These are phyloP conservation scores for Carex parvula DNA, from an alignment of 176 grass and related monocot species.

Conservation along the genomic window DNA sequence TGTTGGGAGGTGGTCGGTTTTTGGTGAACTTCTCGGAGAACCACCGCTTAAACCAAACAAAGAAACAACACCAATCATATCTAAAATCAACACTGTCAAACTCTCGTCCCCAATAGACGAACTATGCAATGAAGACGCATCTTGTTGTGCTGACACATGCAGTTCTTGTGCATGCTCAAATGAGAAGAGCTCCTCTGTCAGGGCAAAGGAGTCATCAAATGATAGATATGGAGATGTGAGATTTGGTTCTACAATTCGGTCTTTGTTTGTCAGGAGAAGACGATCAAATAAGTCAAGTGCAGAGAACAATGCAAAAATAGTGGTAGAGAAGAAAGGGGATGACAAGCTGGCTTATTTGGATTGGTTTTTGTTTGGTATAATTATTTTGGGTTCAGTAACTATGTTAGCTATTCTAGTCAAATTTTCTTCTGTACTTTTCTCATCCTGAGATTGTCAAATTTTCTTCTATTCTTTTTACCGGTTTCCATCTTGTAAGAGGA, in stretches of 20 bases:
- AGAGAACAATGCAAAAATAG: neutral
- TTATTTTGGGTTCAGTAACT: slow-evolving; percentile 46
- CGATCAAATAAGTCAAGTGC: slow-evolving; percentile 21
- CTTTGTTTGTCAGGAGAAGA: slow-evolving; percentile 52
- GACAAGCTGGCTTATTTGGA: slow-evolving; percentile 33
- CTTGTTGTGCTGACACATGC: slow-evolving; percentile 15
- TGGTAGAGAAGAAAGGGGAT: slow-evolving; percentile 16
- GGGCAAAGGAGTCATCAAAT: neutral
- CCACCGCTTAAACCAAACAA: slow-evolving; percentile 30
- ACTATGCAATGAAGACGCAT: slow-evolving; percentile 30
- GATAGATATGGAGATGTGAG: neutral
- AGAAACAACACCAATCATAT: neutral
- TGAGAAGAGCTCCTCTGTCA: slow-evolving; percentile 22
- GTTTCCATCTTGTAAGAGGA: neutral
- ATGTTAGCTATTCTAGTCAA: slow-evolving; percentile 34
- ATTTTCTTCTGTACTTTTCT: slow-evolving; percentile 34
- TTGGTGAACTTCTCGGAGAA: slow-evolving; percentile 64
- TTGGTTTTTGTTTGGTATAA: slow-evolving; percentile 43
- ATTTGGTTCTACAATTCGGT: slow-evolving; percentile 27
- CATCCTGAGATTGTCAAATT: neutral
- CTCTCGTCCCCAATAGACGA: neutral
- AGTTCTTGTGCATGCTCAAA: slow-evolving; percentile 45
- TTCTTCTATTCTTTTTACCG: too few species aligned
- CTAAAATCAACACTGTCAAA: slow-evolving; percentile 20
- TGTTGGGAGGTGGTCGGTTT: slow-evolving; percentile 81